Percentiles rank a stretch among this genome's conserved stretches.
Conservation (phyloP, 805 yeast genomes). For the Metschnikowia chrysomelidarum region DNA sequence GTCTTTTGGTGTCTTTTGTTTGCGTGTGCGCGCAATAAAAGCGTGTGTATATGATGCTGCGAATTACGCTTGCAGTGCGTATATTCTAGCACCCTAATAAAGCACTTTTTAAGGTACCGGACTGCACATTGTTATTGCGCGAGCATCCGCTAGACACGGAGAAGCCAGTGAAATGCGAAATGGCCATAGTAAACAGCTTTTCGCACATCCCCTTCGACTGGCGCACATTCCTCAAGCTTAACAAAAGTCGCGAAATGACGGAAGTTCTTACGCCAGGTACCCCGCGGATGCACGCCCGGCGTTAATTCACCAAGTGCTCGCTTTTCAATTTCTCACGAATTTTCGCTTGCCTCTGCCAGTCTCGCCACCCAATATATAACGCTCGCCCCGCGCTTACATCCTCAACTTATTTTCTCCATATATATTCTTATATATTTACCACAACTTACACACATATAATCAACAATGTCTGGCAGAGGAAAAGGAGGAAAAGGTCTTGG, state of each 20-base stretch:
- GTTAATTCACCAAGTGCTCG: background rate
- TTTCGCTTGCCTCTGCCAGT: background rate
- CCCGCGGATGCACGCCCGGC: slow-evolving; percentile 6
- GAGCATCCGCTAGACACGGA: slow-evolving; percentile 1
- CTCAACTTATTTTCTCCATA: slow-evolving; percentile 1
- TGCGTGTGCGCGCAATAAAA: slow-evolving; percentile 4
- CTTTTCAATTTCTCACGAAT: background rate
- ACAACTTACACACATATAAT: slow-evolving; percentile 7
- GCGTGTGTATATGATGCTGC: slow-evolving; percentile 10
- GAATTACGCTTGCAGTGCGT: slow-evolving; percentile 9
- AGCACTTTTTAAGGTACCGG: too few species aligned
- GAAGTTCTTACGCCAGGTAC: slow-evolving; percentile 10
- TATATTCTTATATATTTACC: slow-evolving; percentile 3
- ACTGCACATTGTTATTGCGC: too few species aligned
- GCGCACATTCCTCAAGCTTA: slow-evolving; percentile 5
- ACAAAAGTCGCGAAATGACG: slow-evolving; percentile 12
- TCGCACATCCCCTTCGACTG: slow-evolving; percentile 10
- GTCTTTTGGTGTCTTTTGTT: too few species aligned
- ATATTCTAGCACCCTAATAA: slow-evolving; percentile 13
- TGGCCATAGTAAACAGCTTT: slow-evolving; percentile 18
- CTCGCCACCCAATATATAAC: slow-evolving; percentile 14
- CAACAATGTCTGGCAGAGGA: slow-evolving; percentile 97
- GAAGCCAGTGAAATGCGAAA: slow-evolving; percentile 8
- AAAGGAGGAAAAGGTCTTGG: slow-evolving; percentile 99
- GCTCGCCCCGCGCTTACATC: slow-evolving; percentile 15